These are phyloP conservation scores for Aspergillus conjunctus DNA, from an alignment of 495 filamentous ascomycete genomes.

Conservation along the genomic window DNA sequence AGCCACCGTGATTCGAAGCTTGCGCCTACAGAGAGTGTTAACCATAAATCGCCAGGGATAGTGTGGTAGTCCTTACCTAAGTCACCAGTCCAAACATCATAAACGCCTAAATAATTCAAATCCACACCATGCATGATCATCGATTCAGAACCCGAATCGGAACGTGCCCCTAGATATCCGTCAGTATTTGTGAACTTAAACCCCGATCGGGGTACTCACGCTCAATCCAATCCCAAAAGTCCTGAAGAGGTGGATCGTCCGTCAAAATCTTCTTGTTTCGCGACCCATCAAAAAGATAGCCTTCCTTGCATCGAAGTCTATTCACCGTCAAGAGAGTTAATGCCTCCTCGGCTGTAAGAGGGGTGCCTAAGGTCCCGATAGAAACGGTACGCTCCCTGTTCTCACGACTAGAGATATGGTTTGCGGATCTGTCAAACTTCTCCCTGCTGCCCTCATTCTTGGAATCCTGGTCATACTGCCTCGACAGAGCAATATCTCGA, in stretches of 20 bases:
- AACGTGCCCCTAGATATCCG: conserved; percentile 58
- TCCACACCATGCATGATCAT: conserved; percentile 79
- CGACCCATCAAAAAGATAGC: conserved; percentile 75
- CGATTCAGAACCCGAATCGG: conserved; percentile 62
- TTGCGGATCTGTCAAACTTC: conserved; percentile 17
- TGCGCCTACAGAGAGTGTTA: conserved; percentile 31
- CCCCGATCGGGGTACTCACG: conserved; percentile 47
- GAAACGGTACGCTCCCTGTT: conserved; percentile 42
- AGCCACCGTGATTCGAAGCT: conserved; percentile 38
- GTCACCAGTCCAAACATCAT: conserved; percentile 76
- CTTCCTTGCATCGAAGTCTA: conserved; percentile 61
- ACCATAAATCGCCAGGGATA: no score
- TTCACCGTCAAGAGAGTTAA: conserved; percentile 49
- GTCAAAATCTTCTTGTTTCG: conserved; percentile 67
- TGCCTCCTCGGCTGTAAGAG: conserved; percentile 42
- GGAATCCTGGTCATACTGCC: conserved; percentile 17
- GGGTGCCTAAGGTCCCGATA: conserved; percentile 27
- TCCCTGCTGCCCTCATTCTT: conserved; percentile 16
- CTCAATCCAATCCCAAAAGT: conserved; percentile 76
- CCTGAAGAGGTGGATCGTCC: conserved; percentile 74
- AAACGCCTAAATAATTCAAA: conserved; percentile 82
- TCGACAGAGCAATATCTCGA: conserved; percentile 29
- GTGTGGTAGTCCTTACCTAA: conserved; percentile 51
- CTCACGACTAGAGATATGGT: conserved; percentile 49
- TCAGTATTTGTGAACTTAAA: neutral